Evolutionary conservation across 2,329 filamentous ascomycete species (phyloP).

Genomic region (Aspergillus puulaauensis): DNA sequence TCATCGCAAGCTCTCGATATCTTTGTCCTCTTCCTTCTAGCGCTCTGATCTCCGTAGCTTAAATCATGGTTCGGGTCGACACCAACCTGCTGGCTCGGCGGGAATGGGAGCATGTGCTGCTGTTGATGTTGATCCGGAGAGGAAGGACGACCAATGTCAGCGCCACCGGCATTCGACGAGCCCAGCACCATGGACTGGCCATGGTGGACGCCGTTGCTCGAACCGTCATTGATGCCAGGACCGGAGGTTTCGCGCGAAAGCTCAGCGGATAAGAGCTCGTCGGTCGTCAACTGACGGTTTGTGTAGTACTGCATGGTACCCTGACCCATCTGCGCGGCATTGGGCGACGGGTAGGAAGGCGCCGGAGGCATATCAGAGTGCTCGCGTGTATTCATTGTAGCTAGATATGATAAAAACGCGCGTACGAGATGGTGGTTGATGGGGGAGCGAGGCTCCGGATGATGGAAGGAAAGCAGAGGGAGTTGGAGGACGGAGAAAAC

Average conservation of each 20-base stretch:
- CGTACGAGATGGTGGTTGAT: conserved; percentile 20
- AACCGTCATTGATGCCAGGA: conserved; percentile 42
- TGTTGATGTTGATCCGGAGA: conserved; percentile 41
- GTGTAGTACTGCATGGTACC: conserved; percentile 44
- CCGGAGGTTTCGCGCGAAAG: conserved; percentile 47
- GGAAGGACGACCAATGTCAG: conserved; percentile 38
- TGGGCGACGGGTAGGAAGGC: conserved; percentile 46
- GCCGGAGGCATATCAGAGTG: conserved; percentile 44
- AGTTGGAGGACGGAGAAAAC: conserved; percentile 27
- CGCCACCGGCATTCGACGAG: conserved; percentile 33
- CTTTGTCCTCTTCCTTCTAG: conserved; percentile 76
- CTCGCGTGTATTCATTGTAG: conserved; percentile 42
- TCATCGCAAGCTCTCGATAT: conserved; percentile 88
- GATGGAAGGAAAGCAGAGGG: conserved; percentile 18
- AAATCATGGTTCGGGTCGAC: conserved; percentile 48
- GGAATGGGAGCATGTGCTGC: conserved; percentile 43
- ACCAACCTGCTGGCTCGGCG: conserved; percentile 44
- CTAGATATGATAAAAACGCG: conserved; percentile 12
- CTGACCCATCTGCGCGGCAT: conserved; percentile 45
- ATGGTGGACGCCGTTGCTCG: conserved; percentile 42
- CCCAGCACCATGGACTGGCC: conserved; percentile 41
- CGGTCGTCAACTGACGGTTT: conserved; percentile 46
- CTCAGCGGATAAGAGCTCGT: conserved; percentile 50
- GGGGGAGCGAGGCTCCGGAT: conserved; percentile 35
- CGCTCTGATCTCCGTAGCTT: conserved; percentile 59